Evolutionary conservation across 768 basidiomycete species (phyloP), one percentile per base, ranked within the genome.

Genomic region (Mycena floridula): DNA sequence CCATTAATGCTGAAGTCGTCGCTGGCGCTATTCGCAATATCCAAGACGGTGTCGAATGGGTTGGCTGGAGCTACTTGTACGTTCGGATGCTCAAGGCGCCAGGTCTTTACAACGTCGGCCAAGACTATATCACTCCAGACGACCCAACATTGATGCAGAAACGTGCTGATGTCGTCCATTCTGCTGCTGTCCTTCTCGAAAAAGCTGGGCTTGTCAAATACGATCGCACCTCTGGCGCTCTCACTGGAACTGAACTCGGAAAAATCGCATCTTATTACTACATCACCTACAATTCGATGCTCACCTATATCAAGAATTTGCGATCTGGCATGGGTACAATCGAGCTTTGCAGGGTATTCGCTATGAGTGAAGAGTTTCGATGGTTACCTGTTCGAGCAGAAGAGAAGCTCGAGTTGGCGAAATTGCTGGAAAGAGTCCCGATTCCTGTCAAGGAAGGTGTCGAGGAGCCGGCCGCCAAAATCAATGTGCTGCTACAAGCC

Each of bases 371-470:
- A 52, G 94, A 97, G 66, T 98, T 98, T 70, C 95, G 89, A 66
- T 66, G 92, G 24, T 74, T 96, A 39, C 93, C 90, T 0, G 89
- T 79, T 43, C 43, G 72, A 59, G 7, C 21, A 13, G 22, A 15
- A 66, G 89, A 92, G 64, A 96, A 95, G 59, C 73, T 94, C 4
- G 94, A 98, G 56, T 73, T 96, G 13, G 77, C 81, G 4, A 94
- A 94, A 57, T 70, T 97, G 7, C 68, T 97, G 36, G 95, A 99
- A 58, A 78, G 92, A 2, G 95, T 98, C 0, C 95, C 95, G 2
- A 93, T 99, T 36, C 96, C 96, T 0, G 87, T 98, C 54, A 98
- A 98, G 65, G 96, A 99, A 64, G 75, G 82, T 41, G 91, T 95
- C 5, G 95, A 99, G 47, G 95, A 99, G 55, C 91, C 93, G 0